These are phyloP conservation scores for Vitis hybrid DNA, from an alignment of 177 flowering plant species.

Conservation along the genomic window DNA sequence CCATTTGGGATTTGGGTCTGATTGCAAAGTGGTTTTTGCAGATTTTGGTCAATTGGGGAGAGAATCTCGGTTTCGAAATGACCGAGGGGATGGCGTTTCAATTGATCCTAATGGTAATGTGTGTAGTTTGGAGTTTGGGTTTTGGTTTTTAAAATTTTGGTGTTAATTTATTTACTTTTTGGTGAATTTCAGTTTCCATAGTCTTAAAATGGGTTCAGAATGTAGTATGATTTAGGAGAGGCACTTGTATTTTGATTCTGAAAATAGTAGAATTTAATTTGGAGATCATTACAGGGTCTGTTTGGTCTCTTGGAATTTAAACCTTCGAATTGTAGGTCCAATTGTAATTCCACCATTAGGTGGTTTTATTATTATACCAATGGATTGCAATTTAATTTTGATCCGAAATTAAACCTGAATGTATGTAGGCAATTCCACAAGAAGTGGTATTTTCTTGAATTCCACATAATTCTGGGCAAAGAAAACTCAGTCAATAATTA, in stretches of 20 bases:
- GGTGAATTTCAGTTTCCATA: not conserved
- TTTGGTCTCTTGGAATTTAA: not conserved
- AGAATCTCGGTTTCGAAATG: conserved; percentile 33
- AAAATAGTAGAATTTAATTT: not conserved
- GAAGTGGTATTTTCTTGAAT: not conserved
- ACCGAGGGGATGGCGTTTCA: conserved; percentile 29
- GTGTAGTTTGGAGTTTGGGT: not conserved
- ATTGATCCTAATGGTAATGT: conserved; percentile 44
- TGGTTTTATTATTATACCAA: no score
- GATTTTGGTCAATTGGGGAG: conserved; percentile 36
- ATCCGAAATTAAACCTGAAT: not conserved
- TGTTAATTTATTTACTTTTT: not conserved
- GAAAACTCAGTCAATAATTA: no score
- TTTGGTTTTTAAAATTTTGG: not conserved
- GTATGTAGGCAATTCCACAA: not conserved
- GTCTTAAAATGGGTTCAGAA: no score
- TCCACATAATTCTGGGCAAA: no score
- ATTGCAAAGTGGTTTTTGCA: conserved; percentile 26
- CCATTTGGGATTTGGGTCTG: conserved; percentile 2
- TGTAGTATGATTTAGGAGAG: no score
- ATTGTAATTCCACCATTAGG: not conserved
- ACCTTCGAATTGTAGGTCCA: not conserved
- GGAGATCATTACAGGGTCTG: not conserved
- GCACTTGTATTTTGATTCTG: not conserved
- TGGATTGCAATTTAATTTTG: not conserved